Evolutionary conservation across 2,329 filamentous ascomycete genomes (phyloP).

Genomic region (Aspergillus tanneri): DNA sequence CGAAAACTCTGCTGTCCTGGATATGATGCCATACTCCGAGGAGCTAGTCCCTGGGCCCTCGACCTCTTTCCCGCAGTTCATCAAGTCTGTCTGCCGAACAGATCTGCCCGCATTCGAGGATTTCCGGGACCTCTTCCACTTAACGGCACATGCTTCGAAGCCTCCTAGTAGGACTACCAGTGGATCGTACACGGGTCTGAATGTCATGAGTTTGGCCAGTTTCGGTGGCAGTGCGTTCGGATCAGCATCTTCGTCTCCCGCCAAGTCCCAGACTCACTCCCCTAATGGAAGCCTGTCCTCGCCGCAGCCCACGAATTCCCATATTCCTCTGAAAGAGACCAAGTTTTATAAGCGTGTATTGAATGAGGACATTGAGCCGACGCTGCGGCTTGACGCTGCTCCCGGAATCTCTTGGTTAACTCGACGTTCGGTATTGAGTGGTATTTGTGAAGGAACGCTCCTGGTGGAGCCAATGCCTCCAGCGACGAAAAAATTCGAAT

Average conservation of each 20-base stretch:
- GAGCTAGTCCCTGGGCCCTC: conserved; percentile 62
- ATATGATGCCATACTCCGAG: conserved; percentile 48
- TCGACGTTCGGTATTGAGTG: conserved; percentile 76
- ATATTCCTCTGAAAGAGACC: conserved; percentile 72
- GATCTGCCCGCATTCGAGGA: conserved; percentile 82
- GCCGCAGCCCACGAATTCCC: conserved; percentile 44
- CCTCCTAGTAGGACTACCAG: conserved; percentile 68
- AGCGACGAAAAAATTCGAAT: conserved; percentile 51
- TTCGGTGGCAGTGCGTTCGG: conserved; percentile 47
- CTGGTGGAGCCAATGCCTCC: conserved; percentile 84
- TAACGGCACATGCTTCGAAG: conserved; percentile 59
- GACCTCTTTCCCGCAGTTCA: conserved; percentile 74
- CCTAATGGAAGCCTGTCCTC: conserved; percentile 42
- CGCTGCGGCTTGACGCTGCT: conserved; percentile 81
- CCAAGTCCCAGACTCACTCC: conserved; percentile 60
- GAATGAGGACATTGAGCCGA: conserved; percentile 90
- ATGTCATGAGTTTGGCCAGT: conserved; percentile 56
- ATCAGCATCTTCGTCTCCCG: conserved; percentile 60
- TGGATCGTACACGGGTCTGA: conserved; percentile 66
- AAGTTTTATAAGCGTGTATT: conserved; percentile 91
- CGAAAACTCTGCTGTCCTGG: conserved; percentile 58
- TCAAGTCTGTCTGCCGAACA: conserved; percentile 78
- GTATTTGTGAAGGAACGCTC: conserved; percentile 79
- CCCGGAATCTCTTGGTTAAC: conserved; percentile 93
- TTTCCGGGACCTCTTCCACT: conserved; percentile 72